A percentile compares a stretch with the other conserved stretches of the same genome.
These are phyloP conservation scores for Citrus sinensis DNA, from an alignment of 345 rosid species.

Conservation along the genomic window DNA sequence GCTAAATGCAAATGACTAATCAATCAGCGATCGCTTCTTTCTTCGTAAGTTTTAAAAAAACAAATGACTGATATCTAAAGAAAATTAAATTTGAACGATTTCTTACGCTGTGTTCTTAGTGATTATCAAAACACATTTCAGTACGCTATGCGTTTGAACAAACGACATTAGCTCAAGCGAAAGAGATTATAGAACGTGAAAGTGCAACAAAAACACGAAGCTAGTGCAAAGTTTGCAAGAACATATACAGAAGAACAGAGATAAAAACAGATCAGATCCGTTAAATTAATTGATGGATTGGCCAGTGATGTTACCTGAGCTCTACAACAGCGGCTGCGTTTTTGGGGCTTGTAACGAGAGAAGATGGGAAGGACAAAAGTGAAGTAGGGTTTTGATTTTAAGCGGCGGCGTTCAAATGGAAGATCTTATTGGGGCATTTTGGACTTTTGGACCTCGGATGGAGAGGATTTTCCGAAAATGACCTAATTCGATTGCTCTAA, in stretches of 20 bases:
- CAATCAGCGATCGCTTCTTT: not conserved
- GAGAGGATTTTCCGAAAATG: not conserved
- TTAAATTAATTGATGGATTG: not conserved
- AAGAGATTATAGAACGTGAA: too few species aligned
- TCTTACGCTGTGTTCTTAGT: not conserved
- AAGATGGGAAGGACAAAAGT: not conserved
- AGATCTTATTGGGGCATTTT: not conserved
- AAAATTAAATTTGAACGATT: not conserved
- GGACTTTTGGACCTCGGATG: not conserved
- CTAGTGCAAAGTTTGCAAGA: too few species aligned
- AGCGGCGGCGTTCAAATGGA: not conserved
- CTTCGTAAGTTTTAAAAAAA: not conserved
- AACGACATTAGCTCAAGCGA: not conserved
- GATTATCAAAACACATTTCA: not conserved
- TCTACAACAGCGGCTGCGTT: slow-evolving; percentile 1
- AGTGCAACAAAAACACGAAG: not conserved
- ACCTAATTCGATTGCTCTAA: not conserved
- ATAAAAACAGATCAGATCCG: not conserved
- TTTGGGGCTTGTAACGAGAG: not conserved
- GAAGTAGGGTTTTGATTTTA: slow-evolving; percentile 14
- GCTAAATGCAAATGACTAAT: not conserved
- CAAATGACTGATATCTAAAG: too few species aligned
- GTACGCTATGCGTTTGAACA: too few species aligned
- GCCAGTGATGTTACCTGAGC: slow-evolving; percentile 3
- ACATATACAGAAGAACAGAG: too few species aligned